Evolutionary conservation across 768 basidiomycete species (phyloP).

Genomic region (Xerocomellus chrysenteron): DNA sequence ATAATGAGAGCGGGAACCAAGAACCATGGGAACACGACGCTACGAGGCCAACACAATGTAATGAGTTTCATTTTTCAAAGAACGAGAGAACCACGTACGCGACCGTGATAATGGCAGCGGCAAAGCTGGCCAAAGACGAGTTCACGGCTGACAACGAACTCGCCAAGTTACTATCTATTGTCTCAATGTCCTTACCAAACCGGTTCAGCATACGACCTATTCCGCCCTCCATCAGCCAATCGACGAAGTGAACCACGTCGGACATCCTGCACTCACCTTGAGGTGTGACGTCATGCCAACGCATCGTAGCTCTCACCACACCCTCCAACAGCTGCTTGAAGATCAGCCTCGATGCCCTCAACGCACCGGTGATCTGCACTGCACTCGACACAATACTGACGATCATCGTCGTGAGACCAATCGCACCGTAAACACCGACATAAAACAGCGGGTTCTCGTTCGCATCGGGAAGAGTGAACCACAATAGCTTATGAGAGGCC

Average conservation of each 20-base stretch:
- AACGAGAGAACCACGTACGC: constrained; percentile 43
- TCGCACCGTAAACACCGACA: constrained; percentile 61
- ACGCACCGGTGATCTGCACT: constrained; percentile 57
- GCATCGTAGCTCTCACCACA: constrained; percentile 80
- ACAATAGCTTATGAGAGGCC: not conserved
- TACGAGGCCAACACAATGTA: constrained; percentile 15
- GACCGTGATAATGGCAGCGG: constrained; percentile 71
- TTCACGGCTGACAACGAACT: constrained; percentile 74
- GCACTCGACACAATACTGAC: constrained; percentile 45
- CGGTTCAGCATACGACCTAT: constrained; percentile 82
- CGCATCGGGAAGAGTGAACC: constrained; percentile 45
- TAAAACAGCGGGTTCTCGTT: constrained; percentile 68
- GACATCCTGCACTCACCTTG: constrained; percentile 44
- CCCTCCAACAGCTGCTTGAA: constrained; percentile 58
- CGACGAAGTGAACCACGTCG: not conserved
- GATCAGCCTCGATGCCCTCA: constrained; percentile 36
- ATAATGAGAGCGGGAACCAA: constrained; percentile 73
- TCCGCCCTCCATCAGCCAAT: not conserved
- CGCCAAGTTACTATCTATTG: constrained; percentile 74
- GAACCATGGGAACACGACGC: constrained; percentile 80
- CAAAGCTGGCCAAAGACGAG: constrained; percentile 71
- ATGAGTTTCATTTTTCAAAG: constrained; percentile 7
- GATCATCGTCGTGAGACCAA: constrained; percentile 51
- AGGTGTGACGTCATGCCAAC: constrained; percentile 83
- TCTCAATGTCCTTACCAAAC: constrained; percentile 86